Percentiles rank a stretch among this genome's conserved stretches.
These are phyloP conservation scores for Claviceps fusiformis DNA, from an alignment of 2,329 filamentous ascomycete genomes.

Conservation along the genomic window DNA sequence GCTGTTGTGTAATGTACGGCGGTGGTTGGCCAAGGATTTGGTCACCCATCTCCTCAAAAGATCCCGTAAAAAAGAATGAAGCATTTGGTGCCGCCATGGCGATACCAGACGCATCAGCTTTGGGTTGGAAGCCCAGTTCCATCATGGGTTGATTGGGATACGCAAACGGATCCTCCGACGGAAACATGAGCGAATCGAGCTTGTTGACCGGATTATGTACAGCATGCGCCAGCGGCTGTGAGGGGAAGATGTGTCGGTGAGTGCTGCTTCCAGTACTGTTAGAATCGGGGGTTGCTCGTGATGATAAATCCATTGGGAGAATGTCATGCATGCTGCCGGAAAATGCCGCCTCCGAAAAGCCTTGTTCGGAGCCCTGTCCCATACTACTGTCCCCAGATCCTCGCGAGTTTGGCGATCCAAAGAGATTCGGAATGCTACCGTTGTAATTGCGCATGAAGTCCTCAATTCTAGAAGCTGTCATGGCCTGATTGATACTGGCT, in stretches of 20 bases:
- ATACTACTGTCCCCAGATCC: slow-evolving; percentile 22
- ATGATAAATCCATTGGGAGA: slow-evolving; percentile 30
- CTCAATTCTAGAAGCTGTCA: slow-evolving; percentile 20
- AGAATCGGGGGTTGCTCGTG: slow-evolving; percentile 29
- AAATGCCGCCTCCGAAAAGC: slow-evolving; percentile 24
- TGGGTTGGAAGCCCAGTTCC: slow-evolving; percentile 33
- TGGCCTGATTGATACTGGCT: slow-evolving; percentile 16
- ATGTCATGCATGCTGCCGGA: slow-evolving; percentile 29
- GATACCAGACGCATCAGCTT: slow-evolving; percentile 18
- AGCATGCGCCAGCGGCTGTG: slow-evolving; percentile 19
- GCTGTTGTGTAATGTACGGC: slow-evolving; percentile 52
- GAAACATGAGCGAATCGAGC: slow-evolving; percentile 69
- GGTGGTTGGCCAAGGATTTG: slow-evolving; percentile 59
- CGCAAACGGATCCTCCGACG: slow-evolving; percentile 61
- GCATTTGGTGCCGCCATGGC: slow-evolving; percentile 23
- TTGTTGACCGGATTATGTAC: slow-evolving; percentile 44
- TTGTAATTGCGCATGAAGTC: slow-evolving; percentile 20
- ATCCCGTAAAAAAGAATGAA: slow-evolving; percentile 37
- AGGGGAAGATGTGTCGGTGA: slow-evolving; percentile 19
- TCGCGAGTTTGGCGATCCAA: slow-evolving; percentile 12
- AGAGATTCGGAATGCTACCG: slow-evolving; percentile 11
- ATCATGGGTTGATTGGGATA: slow-evolving; percentile 68
- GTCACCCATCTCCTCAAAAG: slow-evolving; percentile 56
- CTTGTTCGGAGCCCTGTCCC: slow-evolving; percentile 15
- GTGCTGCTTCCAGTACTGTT: slow-evolving; percentile 28